Conservation (phyloP, 768 basidiomycete genomes). For the Coprinopsis strossmayeri region DNA sequence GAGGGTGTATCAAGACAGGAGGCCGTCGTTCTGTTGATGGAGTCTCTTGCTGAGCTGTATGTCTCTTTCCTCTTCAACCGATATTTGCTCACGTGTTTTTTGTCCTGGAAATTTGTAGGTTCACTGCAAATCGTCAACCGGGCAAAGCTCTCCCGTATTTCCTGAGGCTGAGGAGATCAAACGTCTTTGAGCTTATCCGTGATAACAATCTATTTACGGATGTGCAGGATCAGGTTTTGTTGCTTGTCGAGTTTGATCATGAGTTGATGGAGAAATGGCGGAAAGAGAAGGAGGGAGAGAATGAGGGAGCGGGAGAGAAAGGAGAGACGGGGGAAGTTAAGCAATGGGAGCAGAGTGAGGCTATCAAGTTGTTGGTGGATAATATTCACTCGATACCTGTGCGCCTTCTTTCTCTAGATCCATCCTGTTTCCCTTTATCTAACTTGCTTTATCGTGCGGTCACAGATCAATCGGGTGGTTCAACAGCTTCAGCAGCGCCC, state of each 20-base stretch:
- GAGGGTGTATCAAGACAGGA: constrained; percentile 33
- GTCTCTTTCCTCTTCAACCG: constrained; percentile 14
- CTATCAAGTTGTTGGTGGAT: constrained; percentile 83
- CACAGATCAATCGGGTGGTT: constrained; percentile 80
- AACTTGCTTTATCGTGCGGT: no score
- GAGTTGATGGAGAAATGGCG: constrained; percentile 65
- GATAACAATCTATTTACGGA: constrained; percentile 93
- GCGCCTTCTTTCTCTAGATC: constrained; percentile 19
- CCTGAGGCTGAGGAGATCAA: constrained; percentile 76
- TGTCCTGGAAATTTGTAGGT: constrained; percentile 29
- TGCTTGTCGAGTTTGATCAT: constrained; percentile 92
- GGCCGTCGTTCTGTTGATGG: constrained; percentile 66
- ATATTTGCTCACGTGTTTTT: background rate
- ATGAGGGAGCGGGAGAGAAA: constrained; percentile 1
- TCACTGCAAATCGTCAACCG: constrained; percentile 82
- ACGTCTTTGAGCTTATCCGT: constrained; percentile 91
- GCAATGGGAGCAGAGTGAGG: constrained; percentile 47
- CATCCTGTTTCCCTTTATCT: background rate
- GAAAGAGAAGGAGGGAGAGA: constrained; percentile 27
- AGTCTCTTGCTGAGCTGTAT: constrained; percentile 88
- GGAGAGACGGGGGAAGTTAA: constrained; percentile 22
- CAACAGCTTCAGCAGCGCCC: constrained; percentile 73
- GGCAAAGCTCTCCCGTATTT: constrained; percentile 92
- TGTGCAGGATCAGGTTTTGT: constrained; percentile 87
- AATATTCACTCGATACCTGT: constrained; percentile 97